phyloP scores from a whole-genome alignment of 2,329 filamentous ascomycete genomes.

The Alternaria ventricosa region DNA sequence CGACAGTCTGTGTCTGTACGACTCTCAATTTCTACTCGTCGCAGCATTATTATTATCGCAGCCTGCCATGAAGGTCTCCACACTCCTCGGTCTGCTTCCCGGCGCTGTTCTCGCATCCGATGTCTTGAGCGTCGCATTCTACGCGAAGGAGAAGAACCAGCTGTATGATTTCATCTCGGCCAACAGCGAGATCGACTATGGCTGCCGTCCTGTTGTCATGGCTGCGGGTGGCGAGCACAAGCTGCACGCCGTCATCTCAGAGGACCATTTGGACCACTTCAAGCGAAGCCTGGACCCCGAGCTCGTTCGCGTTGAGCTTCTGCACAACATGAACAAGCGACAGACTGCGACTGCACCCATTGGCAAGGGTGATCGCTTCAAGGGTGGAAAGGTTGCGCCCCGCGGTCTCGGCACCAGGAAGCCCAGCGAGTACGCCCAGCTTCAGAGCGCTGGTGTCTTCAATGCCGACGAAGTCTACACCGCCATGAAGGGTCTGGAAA shows the following conservation, averaged over 20 bases:
- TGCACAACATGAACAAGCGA: conserved; percentile 36
- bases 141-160: conserved; percentile 39
- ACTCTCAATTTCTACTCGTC: conserved; percentile 4
- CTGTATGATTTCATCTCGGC: conserved; percentile 37
- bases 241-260: conserved; percentile 39
- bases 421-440: conserved; percentile 28
- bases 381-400: conserved; percentile 52
- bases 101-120: conserved; percentile 34
- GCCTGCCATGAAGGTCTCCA: conserved; percentile 33
- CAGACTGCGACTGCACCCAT: conserved; percentile 39
- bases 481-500: conserved; percentile 53
- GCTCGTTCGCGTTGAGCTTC: conserved; percentile 29
- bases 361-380: conserved; percentile 51
- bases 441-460: conserved; percentile 51
- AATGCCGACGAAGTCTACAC: conserved; percentile 56
- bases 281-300: conserved; percentile 33
- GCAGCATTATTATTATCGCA: not conserved
- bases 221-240: conserved; percentile 38
- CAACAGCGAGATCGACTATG: conserved; percentile 43
- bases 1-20: conserved; percentile 5
- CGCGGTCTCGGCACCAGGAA: conserved; percentile 52
- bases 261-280: conserved; percentile 28
- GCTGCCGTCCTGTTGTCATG: conserved; percentile 41
- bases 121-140: conserved; percentile 37
- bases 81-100: conserved; percentile 34